Base-by-base conservation (phyloP, 2,329 filamentous ascomycete genomes). In the Penicillium sp. region DNA sequence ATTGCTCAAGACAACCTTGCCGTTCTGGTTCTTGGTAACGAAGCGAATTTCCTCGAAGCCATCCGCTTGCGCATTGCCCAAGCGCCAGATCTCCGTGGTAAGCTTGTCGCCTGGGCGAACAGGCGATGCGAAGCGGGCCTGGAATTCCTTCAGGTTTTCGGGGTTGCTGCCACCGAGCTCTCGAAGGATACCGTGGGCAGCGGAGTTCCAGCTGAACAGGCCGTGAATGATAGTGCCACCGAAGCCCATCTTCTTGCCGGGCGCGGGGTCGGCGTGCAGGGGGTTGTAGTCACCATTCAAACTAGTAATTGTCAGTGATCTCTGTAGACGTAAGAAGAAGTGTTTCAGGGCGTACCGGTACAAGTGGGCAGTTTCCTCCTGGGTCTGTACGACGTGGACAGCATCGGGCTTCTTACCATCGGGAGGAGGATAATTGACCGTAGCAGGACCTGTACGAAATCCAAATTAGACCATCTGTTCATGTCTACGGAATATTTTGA, bases 251-350 rank as follows among this genome's bases (percentile, higher is more conserved):
- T 92, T 89, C 77, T 86, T 79, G 61, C 92, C 92, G 0, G 92
- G 91, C 78, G 92, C 90, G 12, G 92, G 92, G 17, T 90, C 90
- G 6, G 91, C 92, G 74, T 96, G 92, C 38, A 96, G 87, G 31
- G 92, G 93, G 81, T 96, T 96, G 79, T 96, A 96, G 80, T 96
- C 93, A 66, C 92, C 92, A 69, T 96, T 96, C 53, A 96, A 84
- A 63, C 91, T 85, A 39, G 4, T 25, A 10, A 4, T 8, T 3
- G 14, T 37, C 17, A 54, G 43, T 49, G 17, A 38, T 20, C 8
- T 31, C 41, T 11, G 1, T 7, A 14, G 1, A 38, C 15, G 28
- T 35, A 12, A 11, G 14, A 54, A 22, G 3, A 10, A 34, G 20
- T 14, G 2, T 31, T 3, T 14, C 11, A 15, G 2, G 14, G 47